Percentiles rank a stretch among this genome's conserved stretches.
Conservation (phyloP, 352 stramenopile species). For the Phytophthora citrophthora region DNA sequence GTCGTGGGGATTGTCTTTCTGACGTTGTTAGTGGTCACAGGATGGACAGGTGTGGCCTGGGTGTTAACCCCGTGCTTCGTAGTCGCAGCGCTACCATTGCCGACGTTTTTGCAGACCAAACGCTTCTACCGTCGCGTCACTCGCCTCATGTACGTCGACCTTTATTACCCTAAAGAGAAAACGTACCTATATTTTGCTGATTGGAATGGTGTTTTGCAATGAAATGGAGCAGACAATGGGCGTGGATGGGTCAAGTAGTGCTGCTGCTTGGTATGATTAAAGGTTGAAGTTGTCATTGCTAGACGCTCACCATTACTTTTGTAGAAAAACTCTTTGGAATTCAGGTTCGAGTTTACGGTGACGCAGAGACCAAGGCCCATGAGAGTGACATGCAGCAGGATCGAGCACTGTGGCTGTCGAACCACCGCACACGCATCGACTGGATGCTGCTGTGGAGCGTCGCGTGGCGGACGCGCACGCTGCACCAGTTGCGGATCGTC, state of each 20-base stretch:
- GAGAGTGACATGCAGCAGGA: constrained; percentile 53
- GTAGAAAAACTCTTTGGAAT: constrained; percentile 71
- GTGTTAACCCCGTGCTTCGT: constrained; percentile 69
- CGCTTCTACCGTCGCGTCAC: constrained; percentile 57
- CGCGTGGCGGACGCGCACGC: constrained; percentile 53
- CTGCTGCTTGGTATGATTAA: constrained; percentile 54
- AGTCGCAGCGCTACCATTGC: constrained; percentile 42
- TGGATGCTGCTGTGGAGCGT: constrained; percentile 88
- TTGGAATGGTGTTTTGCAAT: background rate
- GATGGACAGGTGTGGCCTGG: constrained; percentile 56
- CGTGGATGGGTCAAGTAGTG: constrained; percentile 78
- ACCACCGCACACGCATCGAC: constrained; percentile 86
- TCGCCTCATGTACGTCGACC: constrained; percentile 55
- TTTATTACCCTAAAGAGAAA: background rate
- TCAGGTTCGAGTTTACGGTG: constrained; percentile 62
- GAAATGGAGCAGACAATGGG: constrained; percentile 60
- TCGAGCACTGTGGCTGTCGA: constrained; percentile 75
- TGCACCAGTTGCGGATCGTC: constrained; percentile 71
- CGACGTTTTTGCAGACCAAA: constrained; percentile 28
- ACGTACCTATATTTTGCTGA: background rate
- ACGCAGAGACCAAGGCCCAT: constrained; percentile 60
- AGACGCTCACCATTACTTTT: constrained; percentile 27
- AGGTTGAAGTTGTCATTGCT: constrained; percentile 21
- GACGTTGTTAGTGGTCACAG: constrained; percentile 54
- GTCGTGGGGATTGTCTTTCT: constrained; percentile 58